A percentile compares a stretch with the other conserved stretches of the same genome.
These are phyloP conservation scores for Botrytis hyacinthi DNA, from an alignment of 2,329 filamentous ascomycete genomes.

Conservation along the genomic window DNA sequence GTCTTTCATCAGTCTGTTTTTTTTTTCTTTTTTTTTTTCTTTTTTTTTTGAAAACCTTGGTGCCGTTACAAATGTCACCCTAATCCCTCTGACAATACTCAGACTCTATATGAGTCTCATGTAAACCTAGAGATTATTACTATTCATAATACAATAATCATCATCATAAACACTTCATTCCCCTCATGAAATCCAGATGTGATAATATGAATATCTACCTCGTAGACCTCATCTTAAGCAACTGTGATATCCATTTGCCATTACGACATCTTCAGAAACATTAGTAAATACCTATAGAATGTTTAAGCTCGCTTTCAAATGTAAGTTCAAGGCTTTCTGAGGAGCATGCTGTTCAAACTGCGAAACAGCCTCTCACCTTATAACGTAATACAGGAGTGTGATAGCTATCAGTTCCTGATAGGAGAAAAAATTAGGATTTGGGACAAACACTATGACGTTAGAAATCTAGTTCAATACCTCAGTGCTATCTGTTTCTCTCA, in stretches of 20 bases:
- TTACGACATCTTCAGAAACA: background rate
- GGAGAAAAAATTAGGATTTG: background rate
- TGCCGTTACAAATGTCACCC: background rate
- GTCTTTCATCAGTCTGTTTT: no score
- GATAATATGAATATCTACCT: no score
- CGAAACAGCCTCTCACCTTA: background rate
- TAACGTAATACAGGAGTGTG: background rate
- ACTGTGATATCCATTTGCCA: background rate
- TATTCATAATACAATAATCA: background rate
- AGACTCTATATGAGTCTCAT: background rate
- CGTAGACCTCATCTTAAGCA: no score
- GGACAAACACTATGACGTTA: accelerated
- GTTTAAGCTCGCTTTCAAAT: accelerated
- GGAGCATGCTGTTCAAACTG: background rate
- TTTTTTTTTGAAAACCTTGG: no score
- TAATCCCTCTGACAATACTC: background rate
- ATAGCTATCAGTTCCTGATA: background rate
- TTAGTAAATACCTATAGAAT: background rate
- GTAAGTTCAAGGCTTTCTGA: background rate
- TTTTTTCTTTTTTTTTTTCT: no score
- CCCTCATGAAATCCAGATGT: no score
- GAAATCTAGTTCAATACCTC: background rate
- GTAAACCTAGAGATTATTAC: background rate
- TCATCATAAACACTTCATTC: background rate
- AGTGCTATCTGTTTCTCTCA: background rate